phyloP scores from a whole-genome alignment of 108 stramenopile genomes.

The Pseudonitzschia pungens region DNA sequence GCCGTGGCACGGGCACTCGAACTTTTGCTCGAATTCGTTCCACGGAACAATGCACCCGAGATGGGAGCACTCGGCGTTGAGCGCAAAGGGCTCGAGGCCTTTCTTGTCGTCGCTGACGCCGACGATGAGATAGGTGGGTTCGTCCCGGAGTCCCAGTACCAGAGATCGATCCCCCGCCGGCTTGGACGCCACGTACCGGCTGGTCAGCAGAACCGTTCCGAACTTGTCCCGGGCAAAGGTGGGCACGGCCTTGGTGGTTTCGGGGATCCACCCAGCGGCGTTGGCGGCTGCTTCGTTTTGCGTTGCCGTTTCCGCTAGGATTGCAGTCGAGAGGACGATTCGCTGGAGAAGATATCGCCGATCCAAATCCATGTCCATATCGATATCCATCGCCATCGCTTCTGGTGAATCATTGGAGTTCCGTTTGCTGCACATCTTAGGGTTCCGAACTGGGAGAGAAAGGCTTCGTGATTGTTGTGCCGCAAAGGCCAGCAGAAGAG shows the following conservation, averaged over 20 bases:
- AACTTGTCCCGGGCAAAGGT: constrained; percentile 12
- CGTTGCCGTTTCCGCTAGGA: neutral
- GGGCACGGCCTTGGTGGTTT: constrained; percentile 1
- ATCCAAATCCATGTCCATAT: neutral
- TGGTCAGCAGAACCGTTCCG: constrained; percentile 9
- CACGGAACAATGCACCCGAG: constrained; percentile 43
- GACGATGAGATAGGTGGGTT: constrained; percentile 35
- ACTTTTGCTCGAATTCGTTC: constrained; percentile 20
- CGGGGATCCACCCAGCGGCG: constrained; percentile 1
- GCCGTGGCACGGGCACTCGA: constrained; percentile 42
- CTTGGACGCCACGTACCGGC: constrained; percentile 8
- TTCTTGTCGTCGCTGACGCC: constrained; percentile 7
- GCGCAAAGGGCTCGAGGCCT: constrained; percentile 12
- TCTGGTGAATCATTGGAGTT: neutral
- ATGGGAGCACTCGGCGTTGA: constrained; percentile 38
- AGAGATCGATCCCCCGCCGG: constrained; percentile 20
- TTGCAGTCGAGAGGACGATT: constrained; percentile 2
- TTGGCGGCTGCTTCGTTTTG: neutral
- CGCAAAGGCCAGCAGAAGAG: neutral
- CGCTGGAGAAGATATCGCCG: constrained; percentile 3
- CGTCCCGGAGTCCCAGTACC: constrained; percentile 26
- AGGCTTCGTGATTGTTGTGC: neutral
- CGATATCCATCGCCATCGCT: too few relatives aligned
- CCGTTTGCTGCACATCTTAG: neutral
- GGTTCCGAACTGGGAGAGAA: neutral